Conservation (phyloP, 129 eudicot genomes). For the Tagetes erecta region DNA sequence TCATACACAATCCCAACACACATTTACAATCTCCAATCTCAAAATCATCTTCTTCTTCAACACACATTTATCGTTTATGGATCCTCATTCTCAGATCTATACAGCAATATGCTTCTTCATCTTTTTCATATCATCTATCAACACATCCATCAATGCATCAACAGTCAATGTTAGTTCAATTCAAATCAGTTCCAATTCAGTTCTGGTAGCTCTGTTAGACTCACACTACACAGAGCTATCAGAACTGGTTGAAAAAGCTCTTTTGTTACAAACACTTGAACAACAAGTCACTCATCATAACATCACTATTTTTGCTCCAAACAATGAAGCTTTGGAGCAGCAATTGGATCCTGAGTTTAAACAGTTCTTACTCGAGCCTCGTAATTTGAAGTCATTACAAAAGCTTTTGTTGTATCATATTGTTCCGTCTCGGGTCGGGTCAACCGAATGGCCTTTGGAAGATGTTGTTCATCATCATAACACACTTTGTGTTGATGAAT, state of each 20-base stretch:
- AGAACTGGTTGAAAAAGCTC: slow-evolving; percentile 78
- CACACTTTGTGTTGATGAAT: slow-evolving; percentile 37
- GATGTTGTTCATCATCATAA: slow-evolving; percentile 24
- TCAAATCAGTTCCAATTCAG: slow-evolving; percentile 73
- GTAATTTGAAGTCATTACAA: slow-evolving; percentile 70
- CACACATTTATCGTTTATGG: slow-evolving; percentile 44
- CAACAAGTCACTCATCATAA: slow-evolving; percentile 55
- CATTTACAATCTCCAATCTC: slow-evolving; percentile 5
- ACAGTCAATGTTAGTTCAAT: slow-evolving; percentile 11
- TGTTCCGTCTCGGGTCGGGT: slow-evolving; percentile 59
- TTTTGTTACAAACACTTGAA: slow-evolving; percentile 61
- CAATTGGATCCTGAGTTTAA: slow-evolving; percentile 77
- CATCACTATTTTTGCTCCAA: slow-evolving; percentile 83
- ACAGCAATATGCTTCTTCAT: slow-evolving; percentile 35
- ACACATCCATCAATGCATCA: slow-evolving; percentile 44
- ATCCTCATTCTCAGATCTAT: slow-evolving; percentile 59
- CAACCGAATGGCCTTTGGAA: slow-evolving; percentile 53
- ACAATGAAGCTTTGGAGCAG: slow-evolving; percentile 66
- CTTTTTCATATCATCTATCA: slow-evolving; percentile 1
- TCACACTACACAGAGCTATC: slow-evolving; percentile 80
- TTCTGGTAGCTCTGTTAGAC: slow-evolving; percentile 76
- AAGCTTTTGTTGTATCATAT: slow-evolving; percentile 64
- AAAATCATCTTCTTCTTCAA: slow-evolving; percentile 3
- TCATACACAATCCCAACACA: not conserved
- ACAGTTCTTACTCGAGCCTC: slow-evolving; percentile 69